Evolutionary conservation across 495 filamentous ascomycete genomes (phyloP), one percentile per base, ranked within the genome.

Genomic region (Penicillium roqueforti): DNA sequence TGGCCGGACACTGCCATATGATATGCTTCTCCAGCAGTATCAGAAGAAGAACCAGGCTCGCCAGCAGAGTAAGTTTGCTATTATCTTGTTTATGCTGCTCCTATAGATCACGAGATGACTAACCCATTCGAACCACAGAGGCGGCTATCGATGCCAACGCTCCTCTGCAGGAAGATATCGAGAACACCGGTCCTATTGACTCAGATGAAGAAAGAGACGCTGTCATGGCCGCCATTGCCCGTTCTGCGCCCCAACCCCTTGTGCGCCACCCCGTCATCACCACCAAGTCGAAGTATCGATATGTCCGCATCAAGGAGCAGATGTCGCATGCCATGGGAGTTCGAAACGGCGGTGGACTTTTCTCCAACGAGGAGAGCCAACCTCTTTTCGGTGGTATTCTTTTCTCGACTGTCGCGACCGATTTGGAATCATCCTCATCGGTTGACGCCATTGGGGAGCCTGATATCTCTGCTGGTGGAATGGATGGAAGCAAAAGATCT

Each of bases 1-100:
- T 13, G 93, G 93, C 5, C 79, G 93, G 28, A 92, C 88, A 32
- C 75, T 96, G 46, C 95, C 95, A 1, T 98, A 98, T 66, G 92
- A 97, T 68, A 91, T 93, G 83, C 75, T 98, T 23, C 80, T 98
- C 20, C 83, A 88, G 26, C 87, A 89, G 16, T 97, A 98, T 69
- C 93, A 98, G 75, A 97, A 97, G 79, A 96, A 95, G 78, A 98
- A 97, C 67, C 93, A 97, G 71, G 93, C 93, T 11, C 92, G 95
- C 61, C 88, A 93, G 74, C 92, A 97, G 67, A 95, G 88, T 91
- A 80, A 58, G 81, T 25, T 19, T 73, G 10, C 4, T 37, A n/a
- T 47, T 25, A 45, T 20, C 42, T 29, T 32, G 22, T 6, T 45
- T 2, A 19, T 16, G 1, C 38, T 41, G n/a, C n/a, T 42, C n/a